phyloP scores from a whole-genome alignment of 73 alveolate genomes.

The Paramecium sexaurelia region DNA sequence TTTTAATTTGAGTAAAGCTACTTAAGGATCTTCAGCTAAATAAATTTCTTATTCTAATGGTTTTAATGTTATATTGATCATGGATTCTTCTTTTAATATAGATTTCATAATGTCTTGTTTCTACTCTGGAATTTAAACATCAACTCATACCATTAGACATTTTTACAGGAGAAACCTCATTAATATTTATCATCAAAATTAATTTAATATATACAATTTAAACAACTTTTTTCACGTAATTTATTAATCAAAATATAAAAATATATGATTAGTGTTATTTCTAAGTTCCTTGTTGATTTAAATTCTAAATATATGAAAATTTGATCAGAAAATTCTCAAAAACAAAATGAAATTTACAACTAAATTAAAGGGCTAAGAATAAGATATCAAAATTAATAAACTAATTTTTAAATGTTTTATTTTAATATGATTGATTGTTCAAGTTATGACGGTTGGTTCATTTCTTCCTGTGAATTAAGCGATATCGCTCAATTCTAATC shows the following conservation, averaged over 20 bases:
- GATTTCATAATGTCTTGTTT: not conserved
- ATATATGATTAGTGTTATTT: no score
- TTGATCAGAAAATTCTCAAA: not conserved
- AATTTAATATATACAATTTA: not conserved
- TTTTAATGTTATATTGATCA: not conserved
- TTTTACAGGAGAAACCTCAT: not conserved
- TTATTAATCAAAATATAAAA: no score
- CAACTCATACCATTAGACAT: not conserved
- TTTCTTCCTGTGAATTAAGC: constrained; percentile 92
- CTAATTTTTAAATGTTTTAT: not conserved
- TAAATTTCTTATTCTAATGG: not conserved
- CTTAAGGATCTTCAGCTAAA: constrained; percentile 5
- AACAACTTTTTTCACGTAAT: not conserved
- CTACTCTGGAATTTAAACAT: not conserved
- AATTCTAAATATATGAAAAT: no score
- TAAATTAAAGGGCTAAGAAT: not conserved
- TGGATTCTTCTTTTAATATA: constrained; percentile 18
- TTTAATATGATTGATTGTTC: constrained; percentile 16
- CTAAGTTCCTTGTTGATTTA: no score
- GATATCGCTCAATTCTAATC: constrained; percentile 85
- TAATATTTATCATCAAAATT: not conserved
- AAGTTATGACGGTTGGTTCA: constrained; percentile 96
- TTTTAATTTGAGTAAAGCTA: not conserved
- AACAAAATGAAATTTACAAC: not conserved
- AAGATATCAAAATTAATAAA: not conserved